These are phyloP conservation scores for Cardamine occulta DNA, from an alignment of 345 rosid genomes.

Conservation along the genomic window DNA sequence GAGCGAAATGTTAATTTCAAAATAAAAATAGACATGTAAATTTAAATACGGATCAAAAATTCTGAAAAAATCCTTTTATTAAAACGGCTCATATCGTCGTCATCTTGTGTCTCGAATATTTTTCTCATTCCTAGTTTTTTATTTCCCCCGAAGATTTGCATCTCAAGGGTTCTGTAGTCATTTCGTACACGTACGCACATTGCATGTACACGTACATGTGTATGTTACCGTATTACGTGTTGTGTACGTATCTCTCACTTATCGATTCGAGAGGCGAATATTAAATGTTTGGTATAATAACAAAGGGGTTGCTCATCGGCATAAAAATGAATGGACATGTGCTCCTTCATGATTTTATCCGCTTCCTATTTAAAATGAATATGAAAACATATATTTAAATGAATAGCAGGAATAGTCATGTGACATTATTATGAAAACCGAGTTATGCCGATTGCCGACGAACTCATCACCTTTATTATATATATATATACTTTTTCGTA, in stretches of 20 bases:
- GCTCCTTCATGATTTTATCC: constrained; percentile 26
- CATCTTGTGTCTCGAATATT: background rate
- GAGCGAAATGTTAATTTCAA: background rate
- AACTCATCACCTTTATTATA: constrained; percentile 8
- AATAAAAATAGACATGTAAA: background rate
- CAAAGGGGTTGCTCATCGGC: constrained; percentile 22
- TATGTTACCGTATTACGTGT: constrained; percentile 28
- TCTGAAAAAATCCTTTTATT: background rate
- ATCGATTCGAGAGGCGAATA: constrained; percentile 26
- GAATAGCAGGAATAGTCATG: constrained; percentile 9
- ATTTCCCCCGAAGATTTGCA: constrained; percentile 1
- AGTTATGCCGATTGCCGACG: constrained; percentile 34
- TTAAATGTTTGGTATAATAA: constrained; percentile 32
- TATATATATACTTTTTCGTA: background rate
- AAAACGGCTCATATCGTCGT: background rate
- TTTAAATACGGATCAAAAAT: background rate
- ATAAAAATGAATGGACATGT: constrained; percentile 38
- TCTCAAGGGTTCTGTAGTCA: constrained; percentile 13
- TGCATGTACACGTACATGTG: constrained; percentile 31
- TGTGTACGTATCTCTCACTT: constrained; percentile 23
- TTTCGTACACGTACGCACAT: constrained; percentile 18
- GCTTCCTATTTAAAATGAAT: background rate
- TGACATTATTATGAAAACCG: constrained; percentile 33
- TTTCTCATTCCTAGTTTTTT: background rate
- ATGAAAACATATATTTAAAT: background rate